Conservation (phyloP, 805 yeast species). For the Nakazawaea ernobii region DNA sequence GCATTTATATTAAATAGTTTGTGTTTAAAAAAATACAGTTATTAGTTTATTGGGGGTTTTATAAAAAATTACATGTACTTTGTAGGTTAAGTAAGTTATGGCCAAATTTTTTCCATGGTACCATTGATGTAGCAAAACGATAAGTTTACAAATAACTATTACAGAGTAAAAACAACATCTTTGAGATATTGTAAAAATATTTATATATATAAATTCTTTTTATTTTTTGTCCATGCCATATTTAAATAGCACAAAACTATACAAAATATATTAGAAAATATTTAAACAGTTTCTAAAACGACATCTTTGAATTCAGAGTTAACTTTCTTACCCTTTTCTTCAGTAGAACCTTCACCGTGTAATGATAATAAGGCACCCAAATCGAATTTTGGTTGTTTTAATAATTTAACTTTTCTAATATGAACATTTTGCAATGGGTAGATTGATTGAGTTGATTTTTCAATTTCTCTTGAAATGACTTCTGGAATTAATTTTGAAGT, state of each 20-base stretch:
- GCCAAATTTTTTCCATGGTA: too few species aligned
- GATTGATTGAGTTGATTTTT: constrained; percentile 90
- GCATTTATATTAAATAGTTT: background rate
- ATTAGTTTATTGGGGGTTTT: background rate
- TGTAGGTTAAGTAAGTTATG: background rate
- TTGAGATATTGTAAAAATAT: background rate
- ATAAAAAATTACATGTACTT: background rate
- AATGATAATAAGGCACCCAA: constrained; percentile 92
- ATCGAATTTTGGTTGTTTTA: constrained; percentile 98
- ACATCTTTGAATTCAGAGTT: constrained; percentile 96
- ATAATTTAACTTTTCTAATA: constrained; percentile 97
- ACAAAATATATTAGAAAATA: constrained; percentile 1
- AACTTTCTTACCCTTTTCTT: constrained; percentile 97
- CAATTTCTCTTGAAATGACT: constrained; percentile 97
- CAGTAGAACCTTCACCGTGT: constrained; percentile 93
- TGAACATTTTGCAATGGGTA: constrained; percentile 98
- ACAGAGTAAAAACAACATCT: background rate
- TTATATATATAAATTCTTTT: background rate
- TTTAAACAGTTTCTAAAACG: constrained; percentile 94
- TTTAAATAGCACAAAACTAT: background rate
- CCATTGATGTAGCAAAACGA: background rate
- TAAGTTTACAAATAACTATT: too few species aligned
- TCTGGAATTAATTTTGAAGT: constrained; percentile 97
- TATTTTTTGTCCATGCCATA: background rate
- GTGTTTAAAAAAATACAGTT: background rate